Percentiles rank a stretch among this genome's conserved stretches.
phyloP scores from a whole-genome alignment of 2,329 filamentous ascomycete genomes.

The Colletotrichum australisinense region DNA sequence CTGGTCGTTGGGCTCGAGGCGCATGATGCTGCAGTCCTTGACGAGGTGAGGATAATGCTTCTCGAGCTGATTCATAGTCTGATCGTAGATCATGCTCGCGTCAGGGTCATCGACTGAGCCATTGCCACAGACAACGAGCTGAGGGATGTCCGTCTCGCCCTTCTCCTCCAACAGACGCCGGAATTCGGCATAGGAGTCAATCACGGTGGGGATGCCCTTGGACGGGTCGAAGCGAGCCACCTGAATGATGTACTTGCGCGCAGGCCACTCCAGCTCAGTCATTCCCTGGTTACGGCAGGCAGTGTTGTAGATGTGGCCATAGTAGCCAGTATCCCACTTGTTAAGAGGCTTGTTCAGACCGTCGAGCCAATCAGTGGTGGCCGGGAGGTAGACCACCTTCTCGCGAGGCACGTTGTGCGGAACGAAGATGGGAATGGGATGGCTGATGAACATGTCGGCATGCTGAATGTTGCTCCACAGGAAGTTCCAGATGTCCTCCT shows the following conservation, averaged over 20 bases:
- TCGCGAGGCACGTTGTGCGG: slow-evolving; percentile 73
- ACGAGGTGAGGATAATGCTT: slow-evolving; percentile 70
- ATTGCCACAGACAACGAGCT: slow-evolving; percentile 83
- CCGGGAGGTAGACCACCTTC: slow-evolving; percentile 80
- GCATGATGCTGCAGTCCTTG: slow-evolving; percentile 78
- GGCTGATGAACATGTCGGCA: slow-evolving; percentile 84
- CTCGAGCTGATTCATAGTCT: slow-evolving; percentile 76
- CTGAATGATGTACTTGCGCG: slow-evolving; percentile 80
- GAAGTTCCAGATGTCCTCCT: slow-evolving; percentile 80
- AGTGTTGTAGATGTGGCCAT: slow-evolving; percentile 78
- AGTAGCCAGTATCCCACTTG: slow-evolving; percentile 78
- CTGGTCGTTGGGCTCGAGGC: slow-evolving; percentile 82
- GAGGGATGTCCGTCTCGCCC: slow-evolving; percentile 66
- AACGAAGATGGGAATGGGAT: slow-evolving; percentile 82
- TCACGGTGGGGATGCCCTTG: slow-evolving; percentile 83
- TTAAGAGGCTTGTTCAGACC: slow-evolving; percentile 82
- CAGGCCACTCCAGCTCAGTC: slow-evolving; percentile 69
- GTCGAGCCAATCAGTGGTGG: slow-evolving; percentile 86
- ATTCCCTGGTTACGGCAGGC: slow-evolving; percentile 70
- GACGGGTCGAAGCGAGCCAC: slow-evolving; percentile 86
- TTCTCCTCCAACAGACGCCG: slow-evolving; percentile 68
- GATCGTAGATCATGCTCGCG: slow-evolving; percentile 76
- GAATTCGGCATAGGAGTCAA: slow-evolving; percentile 81
- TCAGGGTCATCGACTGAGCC: slow-evolving; percentile 86
- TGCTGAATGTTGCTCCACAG: slow-evolving; percentile 78